Conservation (phyloP, 306 rosid genomes). For the Casuarina equisetifolia region DNA sequence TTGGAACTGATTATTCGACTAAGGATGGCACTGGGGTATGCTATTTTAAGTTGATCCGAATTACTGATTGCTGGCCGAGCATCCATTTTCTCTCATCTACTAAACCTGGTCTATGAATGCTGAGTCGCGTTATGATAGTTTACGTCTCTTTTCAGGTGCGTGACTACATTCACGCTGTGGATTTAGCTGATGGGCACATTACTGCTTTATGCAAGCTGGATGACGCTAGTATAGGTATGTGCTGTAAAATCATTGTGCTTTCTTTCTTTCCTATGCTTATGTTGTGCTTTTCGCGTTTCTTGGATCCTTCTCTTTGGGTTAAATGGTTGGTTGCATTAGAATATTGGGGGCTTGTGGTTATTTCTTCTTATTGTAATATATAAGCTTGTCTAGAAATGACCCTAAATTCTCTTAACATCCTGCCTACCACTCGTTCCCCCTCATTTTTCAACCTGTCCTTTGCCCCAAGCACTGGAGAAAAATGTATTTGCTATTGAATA, state of each 20-base stretch:
- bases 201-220: conserved; percentile 65
- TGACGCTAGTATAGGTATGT: conserved; percentile 63
- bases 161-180: conserved; percentile 98
- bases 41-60: conserved; percentile 11
- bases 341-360: background rate
- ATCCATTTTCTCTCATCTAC: background rate
- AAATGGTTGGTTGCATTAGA: background rate
- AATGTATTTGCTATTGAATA: background rate
- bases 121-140: background rate
- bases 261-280: conserved; percentile 2
- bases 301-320: background rate
- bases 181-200: conserved; percentile 95
- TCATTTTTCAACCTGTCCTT: background rate
- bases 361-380: background rate
- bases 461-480: background rate
- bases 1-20: conserved; percentile 83
- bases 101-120: background rate
- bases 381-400: background rate
- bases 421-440: background rate
- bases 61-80: background rate
- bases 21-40: conserved; percentile 88
- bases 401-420: background rate
- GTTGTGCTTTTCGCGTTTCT: background rate
- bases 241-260: background rate
- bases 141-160: conserved; percentile 55